Conservation (phyloP, 352 stramenopile species). For the Phytophthora citrophthora region DNA sequence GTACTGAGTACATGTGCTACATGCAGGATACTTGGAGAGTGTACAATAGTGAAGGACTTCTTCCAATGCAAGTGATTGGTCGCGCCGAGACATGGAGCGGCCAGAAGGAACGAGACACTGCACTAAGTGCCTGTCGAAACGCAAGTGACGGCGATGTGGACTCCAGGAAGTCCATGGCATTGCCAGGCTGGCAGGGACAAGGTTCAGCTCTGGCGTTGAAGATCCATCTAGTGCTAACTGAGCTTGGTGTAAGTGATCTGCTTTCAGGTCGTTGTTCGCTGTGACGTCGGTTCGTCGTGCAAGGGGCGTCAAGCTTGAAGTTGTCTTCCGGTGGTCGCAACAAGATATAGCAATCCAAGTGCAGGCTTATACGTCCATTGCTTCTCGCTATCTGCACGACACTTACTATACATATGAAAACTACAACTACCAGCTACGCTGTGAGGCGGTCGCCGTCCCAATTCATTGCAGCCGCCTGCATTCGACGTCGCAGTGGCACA, state of each 20-base stretch:
- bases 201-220: background rate
- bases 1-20: too few species aligned
- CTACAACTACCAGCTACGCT: background rate
- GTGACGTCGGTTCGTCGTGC: constrained; percentile 9
- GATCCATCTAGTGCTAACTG: background rate
- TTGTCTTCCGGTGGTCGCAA: constrained; percentile 22
- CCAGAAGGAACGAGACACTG: background rate
- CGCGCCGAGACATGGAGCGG: constrained; percentile 8
- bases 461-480: background rate
- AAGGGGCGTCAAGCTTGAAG: constrained; percentile 2
- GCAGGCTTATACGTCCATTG: background rate
- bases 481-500: background rate
- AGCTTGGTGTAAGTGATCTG: background rate
- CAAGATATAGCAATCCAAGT: constrained; percentile 4
- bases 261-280: background rate
- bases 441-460: background rate
- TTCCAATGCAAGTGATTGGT: constrained; percentile 5
- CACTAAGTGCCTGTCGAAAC: constrained; percentile 12
- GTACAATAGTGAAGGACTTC: too few species aligned
- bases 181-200: background rate
- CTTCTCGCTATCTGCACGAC: background rate
- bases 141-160: background rate
- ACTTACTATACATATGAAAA: background rate
- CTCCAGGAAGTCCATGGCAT: too few species aligned
- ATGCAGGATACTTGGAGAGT: too few species aligned